Evolutionary conservation across 805 yeast species (phyloP), one percentile per base, ranked within the genome.

Genomic region (Saccharomycopsis javanensis): DNA sequence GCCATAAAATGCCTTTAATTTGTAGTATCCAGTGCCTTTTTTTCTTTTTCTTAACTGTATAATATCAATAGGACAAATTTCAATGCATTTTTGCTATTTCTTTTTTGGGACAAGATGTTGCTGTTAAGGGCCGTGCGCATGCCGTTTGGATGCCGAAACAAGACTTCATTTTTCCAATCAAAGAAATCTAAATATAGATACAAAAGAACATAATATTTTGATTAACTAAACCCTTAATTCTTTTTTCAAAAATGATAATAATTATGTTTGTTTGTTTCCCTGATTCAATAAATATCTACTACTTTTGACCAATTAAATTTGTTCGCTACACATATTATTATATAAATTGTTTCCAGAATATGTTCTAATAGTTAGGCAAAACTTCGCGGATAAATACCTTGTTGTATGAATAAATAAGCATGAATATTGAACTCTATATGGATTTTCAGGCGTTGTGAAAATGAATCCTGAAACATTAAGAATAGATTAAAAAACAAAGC

Each of bases 111-210:
- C n/a, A 42, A 20, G 28, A 42, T 42, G 7, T 4, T 42, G n/a
- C 48, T 31, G 11, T 42, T 42, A 42, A 42, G 48, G 46, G 48
- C 48, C 48, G 48, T 42, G 28, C 48, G n/a, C 48, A 20, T 42
- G 48, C 48, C 48, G 48, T 42, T 42, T 42, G 48, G 23, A n/a
- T 42, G 48, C 48, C 48, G 48, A 42, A 42, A 42, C 15, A 7
- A 42, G 28, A n/a, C n/a, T n/a, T n/a, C 23, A 42, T 23, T 20
- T 31, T 31, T 31, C n/a, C 7, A 42, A 42, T 27, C 23, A 42
- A 20, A 27, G 23, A 42, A 42, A 42, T 42, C 48, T 42, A 42
- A 42, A 42, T 42, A 42, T 42, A 42, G 48, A 42, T 20, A 23
- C 7, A 13, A 20, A 7, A 35, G 23, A 10, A 42, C n/a, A 42